Percentiles rank a stretch among this genome's conserved stretches.
phyloP scores from a whole-genome alignment of 1,139 yeast genomes.

The Entelexis sorbosivorans region DNA sequence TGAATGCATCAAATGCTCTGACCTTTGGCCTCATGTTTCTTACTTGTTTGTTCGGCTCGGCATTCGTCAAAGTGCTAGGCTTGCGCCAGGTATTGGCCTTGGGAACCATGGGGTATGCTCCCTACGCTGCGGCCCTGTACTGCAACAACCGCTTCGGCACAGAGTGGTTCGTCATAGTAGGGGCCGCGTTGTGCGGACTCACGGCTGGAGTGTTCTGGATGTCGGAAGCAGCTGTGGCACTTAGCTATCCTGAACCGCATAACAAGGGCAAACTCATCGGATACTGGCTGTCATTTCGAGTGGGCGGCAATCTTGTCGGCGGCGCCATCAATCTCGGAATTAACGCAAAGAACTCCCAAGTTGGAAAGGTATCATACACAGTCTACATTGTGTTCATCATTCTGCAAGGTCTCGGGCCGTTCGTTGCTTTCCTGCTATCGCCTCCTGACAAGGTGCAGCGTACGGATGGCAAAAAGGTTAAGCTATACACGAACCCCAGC shows the following conservation, averaged over 20 bases:
- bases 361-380: conserved; percentile 8
- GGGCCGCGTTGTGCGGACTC: conserved; percentile 17
- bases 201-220: conserved; percentile 20
- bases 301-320: conserved; percentile 16
- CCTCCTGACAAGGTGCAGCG: conserved; percentile 18
- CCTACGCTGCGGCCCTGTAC: conserved; percentile 19
- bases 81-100: conserved; percentile 10
- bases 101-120: conserved; percentile 18
- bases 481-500: conserved; percentile 5
- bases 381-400: conserved; percentile 17
- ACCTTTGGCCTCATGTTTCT: conserved; percentile 19
- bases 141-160: conserved; percentile 17
- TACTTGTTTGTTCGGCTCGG: conserved; percentile 13
- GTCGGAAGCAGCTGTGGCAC: conserved; percentile 18
- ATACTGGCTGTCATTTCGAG: conserved; percentile 17
- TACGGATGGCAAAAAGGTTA: conserved; percentile 10
- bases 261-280: conserved; percentile 16
- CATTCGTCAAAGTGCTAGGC: conserved; percentile 11
- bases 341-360: conserved; percentile 1
- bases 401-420: conserved; percentile 16
- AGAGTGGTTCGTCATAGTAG: conserved; percentile 17
- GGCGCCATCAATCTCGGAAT: conserved; percentile 19
- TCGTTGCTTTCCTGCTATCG: conserved; percentile 12
- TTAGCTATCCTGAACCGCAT: conserved; percentile 19
- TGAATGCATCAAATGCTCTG: conserved; percentile 16